A percentile compares a stretch with the other conserved stretches of the same genome.
phyloP scores from a whole-genome alignment of 2,329 filamentous ascomycete species.

The Curvularia sp. region DNA sequence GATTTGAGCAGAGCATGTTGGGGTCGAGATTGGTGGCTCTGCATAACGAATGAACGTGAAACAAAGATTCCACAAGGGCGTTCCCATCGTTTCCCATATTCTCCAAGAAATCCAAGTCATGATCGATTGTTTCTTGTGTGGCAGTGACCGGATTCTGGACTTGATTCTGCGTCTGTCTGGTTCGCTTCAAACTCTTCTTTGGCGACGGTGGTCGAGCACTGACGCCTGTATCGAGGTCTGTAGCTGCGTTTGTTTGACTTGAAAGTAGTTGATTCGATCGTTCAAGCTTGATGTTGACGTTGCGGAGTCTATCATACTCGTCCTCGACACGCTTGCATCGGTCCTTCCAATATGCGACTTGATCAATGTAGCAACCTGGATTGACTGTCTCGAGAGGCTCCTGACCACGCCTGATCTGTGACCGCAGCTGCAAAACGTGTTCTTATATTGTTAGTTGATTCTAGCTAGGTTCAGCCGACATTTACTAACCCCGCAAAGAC shows the following conservation, averaged over 20 bases:
- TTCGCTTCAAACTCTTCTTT: slow-evolving; percentile 24
- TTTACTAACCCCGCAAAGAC: slow-evolving; percentile 39
- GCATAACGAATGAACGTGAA: slow-evolving; percentile 40
- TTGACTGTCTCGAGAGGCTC: slow-evolving; percentile 32
- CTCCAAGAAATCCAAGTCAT: slow-evolving; percentile 40
- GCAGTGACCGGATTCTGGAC: slow-evolving; percentile 17
- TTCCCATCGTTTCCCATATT: slow-evolving; percentile 24
- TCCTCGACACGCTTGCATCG: slow-evolving; percentile 34
- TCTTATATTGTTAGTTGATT: slow-evolving; percentile 31
- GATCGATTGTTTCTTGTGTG: slow-evolving; percentile 35
- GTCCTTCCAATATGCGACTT: slow-evolving; percentile 51
- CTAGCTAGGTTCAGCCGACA: no score
- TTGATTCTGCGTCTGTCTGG: slow-evolving; percentile 18
- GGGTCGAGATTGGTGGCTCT: slow-evolving; percentile 23
- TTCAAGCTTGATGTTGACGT: slow-evolving; percentile 37
- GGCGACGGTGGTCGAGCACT: slow-evolving; percentile 13
- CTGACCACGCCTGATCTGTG: slow-evolving; percentile 40
- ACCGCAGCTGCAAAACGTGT: slow-evolving; percentile 45
- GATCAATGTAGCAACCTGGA: slow-evolving; percentile 48
- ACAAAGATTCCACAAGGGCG: slow-evolving; percentile 38
- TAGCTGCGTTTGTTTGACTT: slow-evolving; percentile 3
- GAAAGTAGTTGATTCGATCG: slow-evolving; percentile 36
- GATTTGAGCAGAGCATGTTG: slow-evolving; percentile 34
- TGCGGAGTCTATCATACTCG: slow-evolving; percentile 33
- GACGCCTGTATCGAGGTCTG: slow-evolving; percentile 4